Conservation (phyloP, 2,329 filamentous ascomycete species). For the Sporothrix variecibatus region DNA sequence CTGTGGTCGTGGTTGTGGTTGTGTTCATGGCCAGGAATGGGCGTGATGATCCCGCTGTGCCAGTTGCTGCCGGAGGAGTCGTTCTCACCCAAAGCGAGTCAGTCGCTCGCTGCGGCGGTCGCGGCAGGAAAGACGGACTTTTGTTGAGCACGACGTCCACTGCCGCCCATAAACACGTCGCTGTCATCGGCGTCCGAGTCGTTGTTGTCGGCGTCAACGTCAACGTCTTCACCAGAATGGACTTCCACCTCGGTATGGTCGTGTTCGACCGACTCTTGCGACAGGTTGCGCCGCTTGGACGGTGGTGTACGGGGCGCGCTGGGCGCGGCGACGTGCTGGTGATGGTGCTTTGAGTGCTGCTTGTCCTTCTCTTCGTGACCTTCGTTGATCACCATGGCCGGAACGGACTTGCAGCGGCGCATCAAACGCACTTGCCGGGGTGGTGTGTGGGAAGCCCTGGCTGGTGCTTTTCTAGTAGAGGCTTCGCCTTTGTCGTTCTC, state of each 20-base stretch:
- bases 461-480: no score
- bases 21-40: neutral
- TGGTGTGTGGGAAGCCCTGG: neutral
- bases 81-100: neutral
- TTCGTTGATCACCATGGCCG: neutral
- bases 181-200: conserved; percentile 15
- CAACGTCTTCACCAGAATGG: neutral
- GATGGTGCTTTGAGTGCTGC: neutral
- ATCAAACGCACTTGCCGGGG: neutral
- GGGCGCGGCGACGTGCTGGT: neutral
- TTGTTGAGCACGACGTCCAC: neutral
- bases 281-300: neutral
- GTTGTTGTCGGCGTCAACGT: neutral
- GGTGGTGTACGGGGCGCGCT: neutral
- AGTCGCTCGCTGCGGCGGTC: neutral
- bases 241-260: conserved; percentile 19
- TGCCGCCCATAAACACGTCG: conserved; percentile 16
- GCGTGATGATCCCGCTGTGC: conserved; percentile 10
- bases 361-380: neutral
- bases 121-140: neutral
- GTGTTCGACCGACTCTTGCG: conserved; percentile 14
- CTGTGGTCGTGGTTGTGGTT: neutral
- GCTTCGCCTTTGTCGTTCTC: no score
- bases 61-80: neutral
- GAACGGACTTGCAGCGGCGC: conserved; percentile 14